These are phyloP conservation scores for Coniochaeta ligniaria DNA, from an alignment of 2,329 filamentous ascomycete species.

Conservation along the genomic window DNA sequence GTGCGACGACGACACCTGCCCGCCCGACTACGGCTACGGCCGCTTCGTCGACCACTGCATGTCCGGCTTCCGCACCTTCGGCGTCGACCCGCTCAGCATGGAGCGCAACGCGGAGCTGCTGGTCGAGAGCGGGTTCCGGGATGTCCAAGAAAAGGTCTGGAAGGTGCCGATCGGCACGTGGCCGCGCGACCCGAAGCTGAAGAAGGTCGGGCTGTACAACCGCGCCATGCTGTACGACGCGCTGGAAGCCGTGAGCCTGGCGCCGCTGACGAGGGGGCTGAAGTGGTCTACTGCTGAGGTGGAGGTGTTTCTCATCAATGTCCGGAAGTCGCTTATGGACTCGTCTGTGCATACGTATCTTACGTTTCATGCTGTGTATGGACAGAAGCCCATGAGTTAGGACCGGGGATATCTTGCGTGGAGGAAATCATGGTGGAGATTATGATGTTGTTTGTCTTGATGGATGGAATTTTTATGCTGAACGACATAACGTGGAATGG, in stretches of 20 bases:
- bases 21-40: conserved; percentile 20
- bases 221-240: conserved; percentile 25
- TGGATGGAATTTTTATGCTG: no score
- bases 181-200: conserved; percentile 34
- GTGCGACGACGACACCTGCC: conserved; percentile 18
- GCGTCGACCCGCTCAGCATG: conserved; percentile 21
- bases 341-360: conserved; percentile 30
- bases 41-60: conserved; percentile 11
- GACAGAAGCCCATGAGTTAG: conserved; percentile 33
- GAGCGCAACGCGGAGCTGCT: conserved; percentile 11
- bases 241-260: conserved; percentile 28
- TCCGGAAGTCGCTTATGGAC: conserved; percentile 29
- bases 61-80: conserved; percentile 19
- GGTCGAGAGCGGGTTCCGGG: conserved; percentile 28
- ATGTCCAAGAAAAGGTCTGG: conserved; percentile 28
- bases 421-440: no score
- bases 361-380: conserved; percentile 30
- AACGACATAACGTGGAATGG: no score
- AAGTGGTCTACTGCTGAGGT: conserved; percentile 32
- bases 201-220: conserved; percentile 3
- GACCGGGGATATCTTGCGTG: no score
- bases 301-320: conserved; percentile 34
- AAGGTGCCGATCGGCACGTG: conserved; percentile 41
- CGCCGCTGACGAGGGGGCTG: conserved; percentile 30
- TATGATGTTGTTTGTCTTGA: no score